Percentiles rank a stretch among this genome's conserved stretches.
Evolutionary conservation across 768 basidiomycete genomes (phyloP).

Genomic region (Termitomyces sp.): DNA sequence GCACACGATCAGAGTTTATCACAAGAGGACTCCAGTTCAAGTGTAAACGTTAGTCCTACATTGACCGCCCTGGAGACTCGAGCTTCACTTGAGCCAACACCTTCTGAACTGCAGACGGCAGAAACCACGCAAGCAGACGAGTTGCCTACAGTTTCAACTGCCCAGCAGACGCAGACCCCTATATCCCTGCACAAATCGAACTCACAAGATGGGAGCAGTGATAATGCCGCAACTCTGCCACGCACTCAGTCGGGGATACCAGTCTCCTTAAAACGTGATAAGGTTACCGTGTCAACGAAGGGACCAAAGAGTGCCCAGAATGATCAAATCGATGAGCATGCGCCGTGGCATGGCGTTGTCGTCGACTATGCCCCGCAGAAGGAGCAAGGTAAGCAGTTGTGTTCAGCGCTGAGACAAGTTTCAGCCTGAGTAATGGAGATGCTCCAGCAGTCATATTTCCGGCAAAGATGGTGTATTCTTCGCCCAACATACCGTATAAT

Average conservation of each 20-base stretch:
- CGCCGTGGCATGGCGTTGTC: slow-evolving; percentile 12
- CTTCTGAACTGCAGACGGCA: background rate
- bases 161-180: background rate
- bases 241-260: slow-evolving; percentile 8
- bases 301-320: background rate
- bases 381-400: slow-evolving; percentile 9
- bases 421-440: background rate
- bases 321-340: background rate
- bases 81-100: slow-evolving; percentile 2
- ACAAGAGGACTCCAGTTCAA: slow-evolving; percentile 5
- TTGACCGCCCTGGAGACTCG: slow-evolving; percentile 4
- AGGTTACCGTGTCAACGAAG: slow-evolving; percentile 2
- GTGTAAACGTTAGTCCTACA: slow-evolving; percentile 3
- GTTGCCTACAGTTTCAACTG: background rate
- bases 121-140: slow-evolving; percentile 1
- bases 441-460: slow-evolving; percentile 11
- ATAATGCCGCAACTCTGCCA: background rate
- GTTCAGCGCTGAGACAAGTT: background rate
- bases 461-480: slow-evolving; percentile 11
- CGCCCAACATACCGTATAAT: slow-evolving; percentile 9
- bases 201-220: background rate
- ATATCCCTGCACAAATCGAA: background rate
- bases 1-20: background rate
- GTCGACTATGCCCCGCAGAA: slow-evolving; percentile 9
- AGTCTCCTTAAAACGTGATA: background rate